These are phyloP conservation scores for Geranomyces variabilis DNA, from an alignment of 192 early-diverging fungal species.

Conservation along the genomic window DNA sequence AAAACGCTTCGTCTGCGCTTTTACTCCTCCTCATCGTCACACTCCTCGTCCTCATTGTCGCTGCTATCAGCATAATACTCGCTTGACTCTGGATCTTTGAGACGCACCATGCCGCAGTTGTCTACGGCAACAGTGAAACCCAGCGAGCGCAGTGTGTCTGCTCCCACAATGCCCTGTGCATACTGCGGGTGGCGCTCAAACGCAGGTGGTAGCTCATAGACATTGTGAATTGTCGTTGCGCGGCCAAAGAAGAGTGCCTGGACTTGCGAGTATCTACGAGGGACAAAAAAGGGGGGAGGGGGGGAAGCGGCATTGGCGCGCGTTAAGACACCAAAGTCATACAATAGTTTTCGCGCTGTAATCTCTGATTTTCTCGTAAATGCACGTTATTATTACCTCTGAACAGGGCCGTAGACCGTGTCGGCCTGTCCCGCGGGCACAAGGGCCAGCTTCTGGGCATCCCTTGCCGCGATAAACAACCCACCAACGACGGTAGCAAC, in stretches of 20 bases:
- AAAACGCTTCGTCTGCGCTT: no score
- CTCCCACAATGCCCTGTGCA: conserved; percentile 29
- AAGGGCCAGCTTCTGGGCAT: conserved; percentile 25
- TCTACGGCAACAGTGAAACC: conserved; percentile 36
- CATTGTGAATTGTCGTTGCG: conserved; percentile 16
- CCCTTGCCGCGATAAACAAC: conserved; percentile 18
- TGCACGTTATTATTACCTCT: conserved; percentile 18
- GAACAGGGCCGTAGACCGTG: conserved; percentile 30
- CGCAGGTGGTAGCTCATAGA: conserved; percentile 30
- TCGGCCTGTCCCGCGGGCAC: conserved; percentile 19
- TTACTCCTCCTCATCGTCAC: no score
- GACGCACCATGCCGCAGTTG: conserved; percentile 31
- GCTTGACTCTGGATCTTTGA: conserved; percentile 24
- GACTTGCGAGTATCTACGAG: conserved; percentile 28
- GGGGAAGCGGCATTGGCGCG: background rate
- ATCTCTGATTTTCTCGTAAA: no score
- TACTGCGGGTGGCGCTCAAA: conserved; percentile 28
- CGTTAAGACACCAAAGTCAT: background rate
- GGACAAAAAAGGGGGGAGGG: background rate
- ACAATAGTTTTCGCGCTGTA: no score
- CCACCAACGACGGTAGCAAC: conserved; percentile 14
- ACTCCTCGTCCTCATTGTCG: no score
- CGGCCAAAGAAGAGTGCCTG: conserved; percentile 17
- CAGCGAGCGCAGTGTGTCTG: conserved; percentile 9
- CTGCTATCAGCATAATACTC: background rate